Evolutionary conservation across 1,284 basidiomycete genomes (phyloP), one percentile per base, ranked within the genome.

Genomic region (Trichosporon ovoides): DNA sequence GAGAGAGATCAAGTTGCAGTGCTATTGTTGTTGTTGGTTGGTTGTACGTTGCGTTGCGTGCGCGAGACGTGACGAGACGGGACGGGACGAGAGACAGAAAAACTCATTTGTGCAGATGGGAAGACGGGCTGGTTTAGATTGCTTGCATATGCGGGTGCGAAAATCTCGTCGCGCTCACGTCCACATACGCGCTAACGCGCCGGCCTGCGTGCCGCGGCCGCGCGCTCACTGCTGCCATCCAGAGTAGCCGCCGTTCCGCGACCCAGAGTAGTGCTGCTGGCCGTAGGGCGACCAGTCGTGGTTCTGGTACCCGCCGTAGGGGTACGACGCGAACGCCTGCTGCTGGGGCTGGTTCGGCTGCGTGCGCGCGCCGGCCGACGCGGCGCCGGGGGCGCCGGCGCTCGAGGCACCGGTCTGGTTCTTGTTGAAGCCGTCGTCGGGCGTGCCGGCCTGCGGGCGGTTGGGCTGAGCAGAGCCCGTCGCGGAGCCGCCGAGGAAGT

Each of bases 381-480:
- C 19, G 36, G 28, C 40, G 51, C 55, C 53, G 54, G 63, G 49
- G 28, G 59, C 53, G 37, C 61, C 58, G 55, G 59, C 40, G 38
- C 56, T 33, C 43, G 55, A 33, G 12, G 56, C 58, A 7, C 53
- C 55, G 20, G 48, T 40, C 48, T 56, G 46, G 56, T 53, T 58
- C 55, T 37, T 31, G 64, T 76, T 76, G 70, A 70, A 76, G 28
- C 66, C 67, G 51, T 76, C 74, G 24, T 74, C 73, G 34, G 73
- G 70, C 6, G 70, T 73, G 14, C 65, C 61, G 14, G 69, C 60
- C 59, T 71, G 66, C 35, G 67, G 67, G 53, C 70, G 63, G 48
- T 59, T 56, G 48, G 61, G 56, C 55, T 60, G 63, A 51, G 38
- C 60, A 38, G 46, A 58, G 22, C 51, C 38, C 11, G 64, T 57